phyloP scores from a whole-genome alignment of 768 basidiomycete species.

The Flagelloscypha sp. region DNA sequence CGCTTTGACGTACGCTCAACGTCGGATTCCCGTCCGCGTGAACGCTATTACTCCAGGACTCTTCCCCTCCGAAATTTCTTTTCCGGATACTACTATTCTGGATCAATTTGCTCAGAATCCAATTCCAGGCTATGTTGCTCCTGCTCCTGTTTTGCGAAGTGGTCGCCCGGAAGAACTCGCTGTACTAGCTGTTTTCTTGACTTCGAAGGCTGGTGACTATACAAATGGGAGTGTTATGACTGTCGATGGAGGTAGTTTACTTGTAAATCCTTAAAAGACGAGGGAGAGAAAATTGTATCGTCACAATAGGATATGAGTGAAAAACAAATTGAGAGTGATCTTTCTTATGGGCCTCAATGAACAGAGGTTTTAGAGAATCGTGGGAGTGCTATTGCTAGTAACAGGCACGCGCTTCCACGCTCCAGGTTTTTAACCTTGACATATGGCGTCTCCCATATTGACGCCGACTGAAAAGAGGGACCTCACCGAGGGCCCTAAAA shows the following conservation, averaged over 20 bases:
- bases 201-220: slow-evolving; percentile 2
- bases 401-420: too few relatives aligned
- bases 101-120: neutral
- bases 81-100: slow-evolving; percentile 4
- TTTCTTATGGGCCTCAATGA: too few relatives aligned
- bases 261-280: slow-evolving; percentile 1
- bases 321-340: too few relatives aligned
- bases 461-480: too few relatives aligned
- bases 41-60: slow-evolving; percentile 21
- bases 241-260: slow-evolving; percentile 1
- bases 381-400: too few relatives aligned
- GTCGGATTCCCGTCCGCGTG: slow-evolving; percentile 16
- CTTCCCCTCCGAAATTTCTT: slow-evolving; percentile 18
- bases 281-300: too few relatives aligned
- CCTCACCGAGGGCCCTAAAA: too few relatives aligned
- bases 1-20: slow-evolving; percentile 18
- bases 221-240: slow-evolving; percentile 1
- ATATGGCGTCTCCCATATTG: too few relatives aligned
- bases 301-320: too few relatives aligned
- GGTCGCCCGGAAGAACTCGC: slow-evolving; percentile 2
- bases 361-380: too few relatives aligned
- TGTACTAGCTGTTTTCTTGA: neutral
- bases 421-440: too few relatives aligned
- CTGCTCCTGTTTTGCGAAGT: neutral
- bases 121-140: neutral